Evolutionary conservation across 805 yeast genomes (phyloP).

Genomic region (Metschnikowia lunata): DNA sequence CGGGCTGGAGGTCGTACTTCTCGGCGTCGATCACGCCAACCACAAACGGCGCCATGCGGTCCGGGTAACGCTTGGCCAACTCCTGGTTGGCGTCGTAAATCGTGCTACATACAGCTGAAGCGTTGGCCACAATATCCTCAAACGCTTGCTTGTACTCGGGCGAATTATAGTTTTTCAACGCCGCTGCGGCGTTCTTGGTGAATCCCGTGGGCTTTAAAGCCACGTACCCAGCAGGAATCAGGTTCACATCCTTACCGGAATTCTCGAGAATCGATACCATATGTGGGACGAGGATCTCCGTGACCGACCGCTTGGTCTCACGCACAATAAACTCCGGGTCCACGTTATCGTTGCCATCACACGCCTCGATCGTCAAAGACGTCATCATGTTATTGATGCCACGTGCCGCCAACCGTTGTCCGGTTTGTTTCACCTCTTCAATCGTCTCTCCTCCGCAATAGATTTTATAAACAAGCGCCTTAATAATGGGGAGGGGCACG

Average conservation of each 20-base stretch:
- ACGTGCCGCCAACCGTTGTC: constrained; percentile 57
- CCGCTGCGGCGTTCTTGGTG: constrained; percentile 69
- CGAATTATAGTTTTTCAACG: constrained; percentile 58
- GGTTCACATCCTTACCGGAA: constrained; percentile 47
- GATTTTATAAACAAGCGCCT: constrained; percentile 68
- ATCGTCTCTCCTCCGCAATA: constrained; percentile 89
- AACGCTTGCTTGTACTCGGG: constrained; percentile 42
- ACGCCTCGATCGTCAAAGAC: constrained; percentile 89
- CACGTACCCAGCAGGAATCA: constrained; percentile 84
- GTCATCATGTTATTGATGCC: constrained; percentile 94
- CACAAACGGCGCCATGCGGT: constrained; percentile 66
- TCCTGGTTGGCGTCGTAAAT: constrained; percentile 49
- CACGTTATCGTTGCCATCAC: constrained; percentile 68
- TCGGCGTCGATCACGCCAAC: constrained; percentile 89
- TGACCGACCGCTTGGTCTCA: constrained; percentile 64
- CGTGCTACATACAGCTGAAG: constrained; percentile 57
- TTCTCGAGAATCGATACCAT: constrained; percentile 53
- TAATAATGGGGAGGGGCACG: constrained; percentile 68
- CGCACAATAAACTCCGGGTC: constrained; percentile 56
- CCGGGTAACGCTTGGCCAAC: constrained; percentile 51
- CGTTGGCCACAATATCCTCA: constrained; percentile 58
- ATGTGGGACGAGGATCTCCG: constrained; percentile 66
- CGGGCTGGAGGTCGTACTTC: constrained; percentile 80
- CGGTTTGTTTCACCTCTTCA: constrained; percentile 66
- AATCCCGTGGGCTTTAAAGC: constrained; percentile 94